Evolutionary conservation across 1,284 basidiomycete genomes (phyloP).

Genomic region (Ceratobasidium sp.): DNA sequence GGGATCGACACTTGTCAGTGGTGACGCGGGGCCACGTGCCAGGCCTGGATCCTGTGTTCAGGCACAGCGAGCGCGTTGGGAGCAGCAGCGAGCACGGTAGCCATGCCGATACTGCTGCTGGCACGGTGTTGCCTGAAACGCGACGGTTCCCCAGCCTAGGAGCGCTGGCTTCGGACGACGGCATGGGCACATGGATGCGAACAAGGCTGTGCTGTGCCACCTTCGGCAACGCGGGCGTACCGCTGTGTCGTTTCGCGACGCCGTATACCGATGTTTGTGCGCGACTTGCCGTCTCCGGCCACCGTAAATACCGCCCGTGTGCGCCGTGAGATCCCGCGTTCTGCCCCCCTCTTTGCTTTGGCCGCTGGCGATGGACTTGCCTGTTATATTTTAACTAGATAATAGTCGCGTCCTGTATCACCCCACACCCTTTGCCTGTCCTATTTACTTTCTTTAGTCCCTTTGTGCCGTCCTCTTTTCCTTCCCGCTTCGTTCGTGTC

Average conservation of each 20-base stretch:
- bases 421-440: conserved; percentile 5
- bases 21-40: conserved; percentile 23
- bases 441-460: conserved; percentile 24
- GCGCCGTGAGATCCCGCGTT: conserved; percentile 12
- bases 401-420: conserved; percentile 24
- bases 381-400: conserved; percentile 19
- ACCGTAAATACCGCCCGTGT: conserved; percentile 34
- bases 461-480: conserved; percentile 21
- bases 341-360: conserved; percentile 16
- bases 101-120: conserved; percentile 21
- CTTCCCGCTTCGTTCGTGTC: conserved; percentile 8
- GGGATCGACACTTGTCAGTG: conserved; percentile 20
- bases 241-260: conserved; percentile 21
- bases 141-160: neutral
- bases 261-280: conserved; percentile 24
- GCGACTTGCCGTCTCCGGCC: conserved; percentile 12
- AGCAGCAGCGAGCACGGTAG: conserved; percentile 2
- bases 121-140: conserved; percentile 22
- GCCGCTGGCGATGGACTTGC: conserved; percentile 45
- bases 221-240: conserved; percentile 28
- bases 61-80: conserved; percentile 3
- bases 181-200: conserved; percentile 29
- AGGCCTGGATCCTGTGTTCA: conserved; percentile 11
- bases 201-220: conserved; percentile 29
- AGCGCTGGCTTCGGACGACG: conserved; percentile 5